Conservation (phyloP, 345 rosid species). For the Boechera retrofracta region DNA sequence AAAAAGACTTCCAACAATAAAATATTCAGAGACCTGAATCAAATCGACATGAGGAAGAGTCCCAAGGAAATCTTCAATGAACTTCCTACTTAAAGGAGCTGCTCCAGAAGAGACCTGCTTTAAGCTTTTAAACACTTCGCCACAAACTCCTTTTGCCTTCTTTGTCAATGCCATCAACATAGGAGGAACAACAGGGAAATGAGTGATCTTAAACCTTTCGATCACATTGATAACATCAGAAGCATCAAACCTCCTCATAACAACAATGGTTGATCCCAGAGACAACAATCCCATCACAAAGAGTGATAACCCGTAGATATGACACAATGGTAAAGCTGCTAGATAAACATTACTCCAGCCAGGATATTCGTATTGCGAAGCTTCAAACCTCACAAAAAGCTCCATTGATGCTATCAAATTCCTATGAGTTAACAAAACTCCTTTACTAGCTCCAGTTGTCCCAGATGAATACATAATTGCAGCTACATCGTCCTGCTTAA, state of each 20-base stretch:
- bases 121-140: conserved; percentile 59
- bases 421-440: conserved; percentile 73
- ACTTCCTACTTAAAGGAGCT: conserved; percentile 61
- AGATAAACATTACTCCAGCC: conserved; percentile 61
- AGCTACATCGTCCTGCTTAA: conserved; percentile 77
- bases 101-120: conserved; percentile 91
- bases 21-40: conserved; percentile 62
- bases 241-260: conserved; percentile 70
- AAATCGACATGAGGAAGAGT: conserved; percentile 71
- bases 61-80: conserved; percentile 60
- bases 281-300: conserved; percentile 68
- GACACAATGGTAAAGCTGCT: conserved; percentile 78
- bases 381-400: conserved; percentile 81
- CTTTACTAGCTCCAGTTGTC: conserved; percentile 83
- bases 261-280: conserved; percentile 67
- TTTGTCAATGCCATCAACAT: conserved; percentile 60
- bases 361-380: conserved; percentile 63
- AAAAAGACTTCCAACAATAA: neutral
- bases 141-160: conserved; percentile 46
- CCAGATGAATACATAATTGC: conserved; percentile 87
- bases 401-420: conserved; percentile 71
- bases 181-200: conserved; percentile 84
- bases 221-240: conserved; percentile 55
- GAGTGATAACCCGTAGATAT: conserved; percentile 75
- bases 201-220: conserved; percentile 62